These are phyloP conservation scores for Picocystis sp. DNA, from an alignment of 163 green algal genomes.

Conservation along the genomic window DNA sequence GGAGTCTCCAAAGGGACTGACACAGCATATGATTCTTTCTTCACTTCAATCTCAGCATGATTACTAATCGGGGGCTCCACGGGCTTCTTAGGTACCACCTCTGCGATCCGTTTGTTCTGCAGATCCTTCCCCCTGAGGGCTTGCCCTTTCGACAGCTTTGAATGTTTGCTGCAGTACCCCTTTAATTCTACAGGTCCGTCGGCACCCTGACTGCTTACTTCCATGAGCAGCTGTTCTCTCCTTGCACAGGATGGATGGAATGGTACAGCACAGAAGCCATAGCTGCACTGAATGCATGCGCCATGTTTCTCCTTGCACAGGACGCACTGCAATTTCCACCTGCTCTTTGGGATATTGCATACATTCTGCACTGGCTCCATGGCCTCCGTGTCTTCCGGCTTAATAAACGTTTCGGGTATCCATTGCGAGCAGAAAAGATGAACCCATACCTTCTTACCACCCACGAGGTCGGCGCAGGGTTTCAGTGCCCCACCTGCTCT, in stretches of 20 bases:
- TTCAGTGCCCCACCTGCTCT: background rate
- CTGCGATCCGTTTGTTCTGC: background rate
- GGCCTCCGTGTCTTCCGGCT: slow-evolving; percentile 5
- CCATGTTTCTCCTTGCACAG: slow-evolving; percentile 9
- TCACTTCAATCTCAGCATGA: too few relatives aligned
- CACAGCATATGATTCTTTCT: too few relatives aligned
- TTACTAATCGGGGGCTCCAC: background rate
- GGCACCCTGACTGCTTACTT: background rate
- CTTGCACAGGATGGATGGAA: slow-evolving; percentile 16
- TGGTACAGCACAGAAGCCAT: slow-evolving; percentile 8
- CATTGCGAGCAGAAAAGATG: slow-evolving; percentile 15
- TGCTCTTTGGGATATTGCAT: slow-evolving; percentile 1
- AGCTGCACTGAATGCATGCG: slow-evolving; percentile 16
- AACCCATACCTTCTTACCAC: background rate
- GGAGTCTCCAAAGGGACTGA: too few relatives aligned
- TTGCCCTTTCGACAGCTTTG: background rate
- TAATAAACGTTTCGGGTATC: slow-evolving; percentile 13
- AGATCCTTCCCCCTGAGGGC: too few relatives aligned
- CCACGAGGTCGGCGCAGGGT: background rate
- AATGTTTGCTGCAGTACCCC: slow-evolving; percentile 6
- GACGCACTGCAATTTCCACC: slow-evolving; percentile 4
- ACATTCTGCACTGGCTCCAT: slow-evolving; percentile 11
- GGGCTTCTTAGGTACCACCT: background rate
- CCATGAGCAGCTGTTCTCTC: slow-evolving; percentile 2
- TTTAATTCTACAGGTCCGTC: background rate